A percentile compares a stretch with the other conserved stretches of the same genome.
Conservation (phyloP, 176 grass and related monocot species). For the Carex scoparia region DNA sequence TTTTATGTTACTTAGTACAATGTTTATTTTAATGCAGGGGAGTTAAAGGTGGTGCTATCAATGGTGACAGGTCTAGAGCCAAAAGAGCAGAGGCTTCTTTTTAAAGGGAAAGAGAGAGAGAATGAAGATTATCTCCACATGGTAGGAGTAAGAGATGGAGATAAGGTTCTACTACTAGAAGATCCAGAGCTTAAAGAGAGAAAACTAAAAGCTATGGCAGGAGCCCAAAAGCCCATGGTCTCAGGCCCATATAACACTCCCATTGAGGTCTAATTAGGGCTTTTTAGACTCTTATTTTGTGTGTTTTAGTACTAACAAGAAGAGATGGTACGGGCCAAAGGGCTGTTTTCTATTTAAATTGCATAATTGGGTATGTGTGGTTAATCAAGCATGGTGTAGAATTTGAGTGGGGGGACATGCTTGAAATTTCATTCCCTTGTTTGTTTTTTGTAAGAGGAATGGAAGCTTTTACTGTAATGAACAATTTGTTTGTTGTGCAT, state of each 20-base stretch:
- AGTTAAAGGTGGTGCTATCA: slow-evolving; percentile 60
- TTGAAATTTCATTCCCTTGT: slow-evolving; percentile 21
- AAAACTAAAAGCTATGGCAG: slow-evolving; percentile 47
- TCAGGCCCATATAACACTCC: slow-evolving; percentile 26
- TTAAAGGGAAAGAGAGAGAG: slow-evolving; percentile 91
- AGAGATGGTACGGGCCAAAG: neutral
- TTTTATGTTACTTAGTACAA: neutral
- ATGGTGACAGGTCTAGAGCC: slow-evolving; percentile 71
- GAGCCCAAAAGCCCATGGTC: slow-evolving; percentile 12
- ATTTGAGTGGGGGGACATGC: neutral
- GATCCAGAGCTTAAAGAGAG: slow-evolving; percentile 78
- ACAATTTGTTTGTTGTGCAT: neutral
- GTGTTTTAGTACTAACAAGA: slow-evolving; percentile 14
- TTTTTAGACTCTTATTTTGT: neutral
- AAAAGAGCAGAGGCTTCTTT: slow-evolving; percentile 76
- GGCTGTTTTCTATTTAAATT: neutral
- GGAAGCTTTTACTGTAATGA: neutral
- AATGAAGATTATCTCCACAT: slow-evolving; percentile 81
- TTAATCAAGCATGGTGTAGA: neutral
- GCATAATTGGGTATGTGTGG: neutral
- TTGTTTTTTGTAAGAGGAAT: slow-evolving; percentile 31
- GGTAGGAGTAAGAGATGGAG: slow-evolving; percentile 79
- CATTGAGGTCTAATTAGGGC: slow-evolving; percentile 30
- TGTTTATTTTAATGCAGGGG: slow-evolving; percentile 36
- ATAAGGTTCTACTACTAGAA: slow-evolving; percentile 83